Percentiles rank a stretch among this genome's conserved stretches.
Evolutionary conservation across 768 basidiomycete genomes (phyloP).

Genomic region (Rhodotorula kratochvilovae): DNA sequence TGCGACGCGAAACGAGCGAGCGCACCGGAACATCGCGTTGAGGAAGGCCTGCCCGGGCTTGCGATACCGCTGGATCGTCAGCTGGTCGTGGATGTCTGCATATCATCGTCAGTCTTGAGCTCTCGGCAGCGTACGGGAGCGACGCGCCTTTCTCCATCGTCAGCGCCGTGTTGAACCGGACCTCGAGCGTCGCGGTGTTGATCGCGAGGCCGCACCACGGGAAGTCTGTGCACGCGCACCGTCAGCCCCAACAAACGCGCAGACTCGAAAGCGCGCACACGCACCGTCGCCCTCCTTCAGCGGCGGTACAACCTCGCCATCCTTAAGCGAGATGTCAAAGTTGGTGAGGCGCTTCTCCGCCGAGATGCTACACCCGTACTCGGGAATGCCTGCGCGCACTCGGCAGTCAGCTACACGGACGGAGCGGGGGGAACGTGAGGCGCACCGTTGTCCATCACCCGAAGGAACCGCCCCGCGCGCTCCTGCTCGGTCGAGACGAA

Average conservation of each 20-base stretch:
- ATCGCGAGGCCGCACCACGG: constrained; percentile 90
- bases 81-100: constrained; percentile 61
- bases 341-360: constrained; percentile 83
- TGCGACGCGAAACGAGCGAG: neutral
- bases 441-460: constrained; percentile 68
- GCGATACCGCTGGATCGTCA: constrained; percentile 66
- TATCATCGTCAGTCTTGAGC: neutral
- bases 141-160: constrained; percentile 16
- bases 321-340: constrained; percentile 56
- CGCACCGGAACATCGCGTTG: constrained; percentile 69
- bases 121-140: neutral
- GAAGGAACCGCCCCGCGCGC: constrained; percentile 65
- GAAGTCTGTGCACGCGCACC: constrained; percentile 57
- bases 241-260: neutral
- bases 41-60: constrained; percentile 63
- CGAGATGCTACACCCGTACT: constrained; percentile 89
- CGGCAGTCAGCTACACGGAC: neutral
- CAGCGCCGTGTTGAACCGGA: constrained; percentile 50
- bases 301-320: constrained; percentile 45
- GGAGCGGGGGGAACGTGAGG: neutral
- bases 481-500: constrained; percentile 66
- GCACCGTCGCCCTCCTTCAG: constrained; percentile 48
- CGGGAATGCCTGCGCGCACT: constrained; percentile 64
- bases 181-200: constrained; percentile 67
- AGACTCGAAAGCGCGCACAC: constrained; percentile 47